A percentile compares a stretch with the other conserved stretches of the same genome.
phyloP scores from a whole-genome alignment of 2,329 filamentous ascomycete genomes.

The Pseudopithomyces chartarum region DNA sequence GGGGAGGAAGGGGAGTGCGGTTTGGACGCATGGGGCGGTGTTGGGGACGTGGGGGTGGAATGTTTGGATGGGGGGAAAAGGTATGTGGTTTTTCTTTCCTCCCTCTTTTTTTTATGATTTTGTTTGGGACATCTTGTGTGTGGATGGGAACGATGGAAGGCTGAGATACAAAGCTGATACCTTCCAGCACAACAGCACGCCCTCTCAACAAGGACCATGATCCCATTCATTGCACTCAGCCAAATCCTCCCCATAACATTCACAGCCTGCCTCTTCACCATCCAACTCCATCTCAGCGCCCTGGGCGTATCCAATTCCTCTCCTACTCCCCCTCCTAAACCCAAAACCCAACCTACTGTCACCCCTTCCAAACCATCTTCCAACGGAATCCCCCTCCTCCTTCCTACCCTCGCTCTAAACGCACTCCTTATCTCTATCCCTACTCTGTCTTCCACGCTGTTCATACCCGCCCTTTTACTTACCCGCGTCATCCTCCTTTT shows the following conservation, averaged over 20 bases:
- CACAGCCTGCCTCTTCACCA: constrained; percentile 31
- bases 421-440: constrained; percentile 26
- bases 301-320: constrained; percentile 12
- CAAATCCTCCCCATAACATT: constrained; percentile 38
- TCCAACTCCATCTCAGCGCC: constrained; percentile 30
- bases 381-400: constrained; percentile 21
- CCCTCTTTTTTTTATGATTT: too few relatives aligned
- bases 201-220: constrained; percentile 15
- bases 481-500: constrained; percentile 28
- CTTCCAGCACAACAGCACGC: constrained; percentile 18
- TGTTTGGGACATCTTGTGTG: too few relatives aligned
- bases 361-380: background rate
- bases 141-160: too few relatives aligned
- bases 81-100: constrained; percentile 7
- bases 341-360: background rate
- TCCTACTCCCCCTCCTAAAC: too few relatives aligned
- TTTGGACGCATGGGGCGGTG: constrained; percentile 33
- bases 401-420: constrained; percentile 36
- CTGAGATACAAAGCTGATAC: background rate
- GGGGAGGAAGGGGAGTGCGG: constrained; percentile 23
- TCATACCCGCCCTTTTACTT: constrained; percentile 24
- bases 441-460: constrained; percentile 19
- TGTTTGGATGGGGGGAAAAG: constrained; percentile 33
- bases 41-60: constrained; percentile 38
- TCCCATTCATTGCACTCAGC: constrained; percentile 31